phyloP scores from a whole-genome alignment of 139 green algal species.

The Limnomonas spitsbergensis region DNA sequence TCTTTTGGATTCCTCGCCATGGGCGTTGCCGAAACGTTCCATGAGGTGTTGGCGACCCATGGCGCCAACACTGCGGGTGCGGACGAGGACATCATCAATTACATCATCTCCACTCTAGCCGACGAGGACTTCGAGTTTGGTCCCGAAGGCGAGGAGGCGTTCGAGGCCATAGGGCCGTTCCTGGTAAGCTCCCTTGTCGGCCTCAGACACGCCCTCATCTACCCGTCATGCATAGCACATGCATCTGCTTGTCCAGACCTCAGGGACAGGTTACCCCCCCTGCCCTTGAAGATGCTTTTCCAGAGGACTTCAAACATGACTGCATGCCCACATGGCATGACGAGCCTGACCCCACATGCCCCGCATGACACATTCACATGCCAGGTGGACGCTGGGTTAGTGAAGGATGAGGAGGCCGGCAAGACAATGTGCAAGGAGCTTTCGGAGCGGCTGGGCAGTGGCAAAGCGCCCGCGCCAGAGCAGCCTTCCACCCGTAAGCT shows the following conservation, averaged over 20 bases:
- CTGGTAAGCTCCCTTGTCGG: constrained; percentile 38
- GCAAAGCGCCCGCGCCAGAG: background rate
- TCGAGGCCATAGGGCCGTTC: constrained; percentile 53
- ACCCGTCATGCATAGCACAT: background rate
- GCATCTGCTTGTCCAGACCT: no score
- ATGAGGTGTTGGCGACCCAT: background rate
- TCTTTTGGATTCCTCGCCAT: no score
- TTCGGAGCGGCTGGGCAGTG: background rate
- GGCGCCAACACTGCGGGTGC: background rate
- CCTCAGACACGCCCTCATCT: background rate
- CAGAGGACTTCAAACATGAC: no score
- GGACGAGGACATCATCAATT: constrained; percentile 58
- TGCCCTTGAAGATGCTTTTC: no score
- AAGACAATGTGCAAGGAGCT: background rate
- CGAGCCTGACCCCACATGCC: no score
- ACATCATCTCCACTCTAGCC: constrained; percentile 49
- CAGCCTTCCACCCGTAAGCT: background rate
- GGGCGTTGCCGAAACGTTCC: background rate
- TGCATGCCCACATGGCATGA: no score
- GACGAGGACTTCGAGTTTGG: constrained; percentile 64
- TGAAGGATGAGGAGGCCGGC: background rate
- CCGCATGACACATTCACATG: no score
- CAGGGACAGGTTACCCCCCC: no score
- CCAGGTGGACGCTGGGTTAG: background rate
- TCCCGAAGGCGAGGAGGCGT: constrained; percentile 45